phyloP scores from a whole-genome alignment of 2,329 filamentous ascomycete species.

The Botrytis fragariae region DNA sequence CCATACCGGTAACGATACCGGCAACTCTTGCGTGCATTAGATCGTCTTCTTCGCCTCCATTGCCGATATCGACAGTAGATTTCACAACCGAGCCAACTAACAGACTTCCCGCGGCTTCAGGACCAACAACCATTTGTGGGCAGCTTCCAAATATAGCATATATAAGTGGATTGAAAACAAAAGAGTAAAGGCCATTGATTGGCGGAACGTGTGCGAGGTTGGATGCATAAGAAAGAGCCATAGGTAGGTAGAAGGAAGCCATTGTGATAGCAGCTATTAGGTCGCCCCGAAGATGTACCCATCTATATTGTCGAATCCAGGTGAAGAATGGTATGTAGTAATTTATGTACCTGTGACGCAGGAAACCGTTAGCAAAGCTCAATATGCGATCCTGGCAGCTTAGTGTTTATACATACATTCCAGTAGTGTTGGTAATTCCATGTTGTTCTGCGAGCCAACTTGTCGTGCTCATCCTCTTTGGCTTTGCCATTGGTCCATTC shows the following conservation, averaged over 20 bases:
- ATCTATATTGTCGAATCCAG: conserved; percentile 86
- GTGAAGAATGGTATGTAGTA: conserved; percentile 92
- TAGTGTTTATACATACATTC: conserved; percentile 59
- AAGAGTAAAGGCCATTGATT: conserved; percentile 90
- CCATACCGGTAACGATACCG: conserved; percentile 82
- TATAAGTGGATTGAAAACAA: conserved; percentile 86
- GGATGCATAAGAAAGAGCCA: conserved; percentile 88
- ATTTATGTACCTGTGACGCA: conserved; percentile 66
- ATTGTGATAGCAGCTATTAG: conserved; percentile 88
- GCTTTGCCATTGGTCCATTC: conserved; percentile 29
- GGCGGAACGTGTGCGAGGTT: conserved; percentile 92
- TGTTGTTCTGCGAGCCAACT: conserved; percentile 68
- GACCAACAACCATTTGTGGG: conserved; percentile 89
- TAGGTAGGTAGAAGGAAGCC: conserved; percentile 97
- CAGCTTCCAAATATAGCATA: conserved; percentile 91
- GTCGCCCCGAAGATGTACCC: conserved; percentile 80
- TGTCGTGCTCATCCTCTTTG: conserved; percentile 69
- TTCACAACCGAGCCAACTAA: conserved; percentile 86
- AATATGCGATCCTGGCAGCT: not conserved
- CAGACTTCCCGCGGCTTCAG: conserved; percentile 89
- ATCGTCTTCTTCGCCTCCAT: conserved; percentile 61
- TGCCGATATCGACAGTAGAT: conserved; percentile 67
- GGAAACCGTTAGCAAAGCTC: not conserved
- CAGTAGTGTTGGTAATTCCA: conserved; percentile 68
- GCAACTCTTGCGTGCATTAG: conserved; percentile 75